phyloP scores from a whole-genome alignment of 139 green algal species.

The Coelastrella sp. region DNA sequence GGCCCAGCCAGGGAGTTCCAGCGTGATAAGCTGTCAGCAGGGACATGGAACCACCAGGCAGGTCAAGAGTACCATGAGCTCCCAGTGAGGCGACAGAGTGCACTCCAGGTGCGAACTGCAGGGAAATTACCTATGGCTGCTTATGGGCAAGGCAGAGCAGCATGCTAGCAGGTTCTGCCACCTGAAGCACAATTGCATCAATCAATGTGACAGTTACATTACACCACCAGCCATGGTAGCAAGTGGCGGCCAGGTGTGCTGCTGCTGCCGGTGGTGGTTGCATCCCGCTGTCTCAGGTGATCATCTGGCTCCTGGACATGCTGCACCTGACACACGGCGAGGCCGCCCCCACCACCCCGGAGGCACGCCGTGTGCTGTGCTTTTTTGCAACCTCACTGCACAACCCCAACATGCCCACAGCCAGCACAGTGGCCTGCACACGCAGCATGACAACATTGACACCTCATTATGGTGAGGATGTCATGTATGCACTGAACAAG shows the following conservation, averaged over 20 bases:
- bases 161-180: too few relatives aligned
- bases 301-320: slow-evolving; percentile 61
- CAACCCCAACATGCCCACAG: slow-evolving; percentile 67
- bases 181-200: too few relatives aligned
- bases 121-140: too few relatives aligned
- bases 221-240: too few relatives aligned
- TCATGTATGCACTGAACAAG: slow-evolving; percentile 70
- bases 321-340: slow-evolving; percentile 62
- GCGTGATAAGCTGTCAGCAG: too few relatives aligned
- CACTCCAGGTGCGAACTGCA: too few relatives aligned
- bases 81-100: too few relatives aligned
- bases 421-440: slow-evolving; percentile 58
- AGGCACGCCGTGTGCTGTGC: slow-evolving; percentile 69
- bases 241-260: not conserved
- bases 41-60: too few relatives aligned
- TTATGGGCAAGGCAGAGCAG: too few relatives aligned
- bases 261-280: not conserved
- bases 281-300: not conserved
- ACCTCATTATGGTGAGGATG: slow-evolving; percentile 76
- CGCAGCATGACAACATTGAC: slow-evolving; percentile 71
- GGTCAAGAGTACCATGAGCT: too few relatives aligned
- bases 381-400: slow-evolving; percentile 70
- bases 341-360: slow-evolving; percentile 56
- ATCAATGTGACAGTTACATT: too few relatives aligned
- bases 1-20: too few relatives aligned